Evolutionary conservation across 257 asterid genomes (phyloP).

Genomic region (Apocynum venetum): DNA sequence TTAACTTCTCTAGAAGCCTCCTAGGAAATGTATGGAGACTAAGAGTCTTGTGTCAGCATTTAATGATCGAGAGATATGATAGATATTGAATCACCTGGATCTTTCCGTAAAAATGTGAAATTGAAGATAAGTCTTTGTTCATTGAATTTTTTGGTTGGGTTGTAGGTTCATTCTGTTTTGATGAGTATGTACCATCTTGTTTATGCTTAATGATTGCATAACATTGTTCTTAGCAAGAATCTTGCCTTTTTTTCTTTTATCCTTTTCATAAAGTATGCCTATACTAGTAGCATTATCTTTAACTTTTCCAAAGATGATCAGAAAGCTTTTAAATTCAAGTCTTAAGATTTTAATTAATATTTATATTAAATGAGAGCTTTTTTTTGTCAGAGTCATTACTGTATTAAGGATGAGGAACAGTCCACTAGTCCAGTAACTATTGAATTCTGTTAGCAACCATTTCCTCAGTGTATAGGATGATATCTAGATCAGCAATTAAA

Average conservation of each 20-base stretch:
- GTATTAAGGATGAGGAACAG: not conserved
- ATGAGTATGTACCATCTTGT: not conserved
- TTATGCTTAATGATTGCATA: not conserved
- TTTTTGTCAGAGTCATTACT: not conserved
- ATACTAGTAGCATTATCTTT: not conserved
- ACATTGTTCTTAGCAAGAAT: not conserved
- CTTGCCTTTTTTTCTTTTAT: too few species aligned
- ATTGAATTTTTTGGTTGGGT: not conserved
- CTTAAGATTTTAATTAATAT: not conserved
- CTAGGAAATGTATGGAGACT: constrained; percentile 17
- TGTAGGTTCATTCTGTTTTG: not conserved
- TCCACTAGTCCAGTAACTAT: not conserved
- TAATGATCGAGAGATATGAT: constrained; percentile 2
- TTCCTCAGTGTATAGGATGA: not conserved
- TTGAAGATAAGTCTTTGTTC: not conserved
- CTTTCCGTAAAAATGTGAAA: constrained; percentile 19
- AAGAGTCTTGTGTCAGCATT: not conserved
- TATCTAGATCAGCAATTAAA: not conserved
- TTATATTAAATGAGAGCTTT: not conserved
- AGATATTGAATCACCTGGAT: constrained; percentile 22
- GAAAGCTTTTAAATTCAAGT: not conserved
- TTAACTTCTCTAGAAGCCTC: not conserved
- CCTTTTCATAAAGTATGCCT: not conserved
- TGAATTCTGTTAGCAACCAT: not conserved
- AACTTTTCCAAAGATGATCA: not conserved